Base-by-base conservation (phyloP, 768 basidiomycete species). In the Melanogaster broomeanus region DNA sequence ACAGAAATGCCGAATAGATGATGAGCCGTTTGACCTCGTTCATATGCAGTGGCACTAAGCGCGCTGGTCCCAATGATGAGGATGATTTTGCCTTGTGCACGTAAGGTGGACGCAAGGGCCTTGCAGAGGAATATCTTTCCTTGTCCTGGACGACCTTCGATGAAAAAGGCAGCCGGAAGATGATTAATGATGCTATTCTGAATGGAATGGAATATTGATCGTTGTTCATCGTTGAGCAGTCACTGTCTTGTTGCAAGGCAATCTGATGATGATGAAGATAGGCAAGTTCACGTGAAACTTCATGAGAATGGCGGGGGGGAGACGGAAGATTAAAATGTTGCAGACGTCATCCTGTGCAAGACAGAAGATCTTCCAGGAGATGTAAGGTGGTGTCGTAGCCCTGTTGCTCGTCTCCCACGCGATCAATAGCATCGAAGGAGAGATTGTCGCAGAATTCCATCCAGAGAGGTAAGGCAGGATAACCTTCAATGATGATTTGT, bases 51-150 rank as follows among this genome's bases (percentile, higher is more conserved):
- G 0, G 73, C 75, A 25, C n/a, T 15, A 3, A 41, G 19, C 1
- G 40, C 40, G 8, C 22, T 25, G 13, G 21, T 24, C 1, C 2
- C 47, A 0, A 67, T 72, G 2, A 72, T 58, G 21, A 75, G 43
- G 0, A 72, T 65, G 24, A 76, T 71, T 18, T 61, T 46, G 1
- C 63, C 64, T 2, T 25, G 27, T 0, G 60, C 46, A 11, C 74
- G 57, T 1, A 75, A 34, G 25, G 54, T 57, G 49, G 66, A 65
- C 41, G 70, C 72, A 6, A 77, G 45, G 0, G 72, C 60, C 31
- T 68, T 68, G 1, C 72, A 50, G 2, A 75, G 28, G 30, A 63
- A 72, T 0, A 74, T 77, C 56, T 77, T 77, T 0, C 74, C 76
- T 4, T 71, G 54, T 0, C 75, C 75, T 2, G 74, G 74, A 47